Conservation (phyloP, 345 rosid genomes). For the Carallia pectinifolia region DNA sequence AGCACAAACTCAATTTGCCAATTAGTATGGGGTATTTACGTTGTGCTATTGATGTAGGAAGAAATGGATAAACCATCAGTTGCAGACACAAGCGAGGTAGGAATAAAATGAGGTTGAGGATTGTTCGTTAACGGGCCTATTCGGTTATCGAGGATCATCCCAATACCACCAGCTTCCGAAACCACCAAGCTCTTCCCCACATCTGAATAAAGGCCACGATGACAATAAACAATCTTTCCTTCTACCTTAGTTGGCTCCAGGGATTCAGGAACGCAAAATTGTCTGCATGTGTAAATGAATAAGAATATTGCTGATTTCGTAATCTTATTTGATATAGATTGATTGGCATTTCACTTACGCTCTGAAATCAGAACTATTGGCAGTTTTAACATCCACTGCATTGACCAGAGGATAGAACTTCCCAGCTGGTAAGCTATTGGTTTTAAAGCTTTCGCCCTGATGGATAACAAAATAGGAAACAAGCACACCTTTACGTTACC, state of each 20-base stretch:
- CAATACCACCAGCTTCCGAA: not conserved
- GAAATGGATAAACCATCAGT: no score
- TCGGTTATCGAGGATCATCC: not conserved
- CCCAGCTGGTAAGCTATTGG: conserved; percentile 9
- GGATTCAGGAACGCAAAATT: not conserved
- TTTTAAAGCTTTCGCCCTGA: conserved; percentile 24
- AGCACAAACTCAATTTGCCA: no score
- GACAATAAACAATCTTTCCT: not conserved
- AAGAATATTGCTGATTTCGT: not conserved
- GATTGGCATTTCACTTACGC: not conserved
- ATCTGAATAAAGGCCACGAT: not conserved
- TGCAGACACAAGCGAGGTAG: no score
- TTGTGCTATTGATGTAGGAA: no score
- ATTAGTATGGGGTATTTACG: no score
- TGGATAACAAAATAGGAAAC: not conserved
- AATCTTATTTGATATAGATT: not conserved
- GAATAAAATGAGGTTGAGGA: not conserved
- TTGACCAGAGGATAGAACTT: conserved; percentile 18
- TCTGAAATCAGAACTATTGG: conserved; percentile 3
- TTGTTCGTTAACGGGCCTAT: not conserved
- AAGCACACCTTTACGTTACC: not conserved
- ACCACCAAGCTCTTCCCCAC: not conserved
- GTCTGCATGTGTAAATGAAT: not conserved
- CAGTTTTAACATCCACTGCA: conserved; percentile 10
- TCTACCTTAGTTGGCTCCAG: not conserved